These are phyloP conservation scores for Pigoraptor vietnamica DNA, from an alignment of 78 protist genomes.

Conservation along the genomic window DNA sequence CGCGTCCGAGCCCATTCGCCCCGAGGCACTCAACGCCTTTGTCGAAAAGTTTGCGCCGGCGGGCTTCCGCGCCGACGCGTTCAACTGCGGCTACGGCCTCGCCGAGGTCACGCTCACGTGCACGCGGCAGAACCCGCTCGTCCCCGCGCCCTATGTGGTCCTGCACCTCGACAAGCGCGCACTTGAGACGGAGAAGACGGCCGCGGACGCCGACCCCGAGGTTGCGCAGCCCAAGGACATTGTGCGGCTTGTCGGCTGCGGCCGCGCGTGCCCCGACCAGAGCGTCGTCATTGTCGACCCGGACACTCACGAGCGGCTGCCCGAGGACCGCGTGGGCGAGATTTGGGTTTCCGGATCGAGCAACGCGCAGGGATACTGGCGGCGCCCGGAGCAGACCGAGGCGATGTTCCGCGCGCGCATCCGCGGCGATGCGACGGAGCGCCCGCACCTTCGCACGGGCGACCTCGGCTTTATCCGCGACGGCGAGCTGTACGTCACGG, in stretches of 20 bases:
- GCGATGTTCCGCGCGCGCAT: neutral
- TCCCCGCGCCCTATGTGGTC: neutral
- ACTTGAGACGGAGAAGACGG: neutral
- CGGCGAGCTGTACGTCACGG: neutral
- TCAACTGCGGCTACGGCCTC: neutral
- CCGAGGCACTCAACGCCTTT: neutral
- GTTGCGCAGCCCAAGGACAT: neutral
- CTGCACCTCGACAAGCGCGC: neutral
- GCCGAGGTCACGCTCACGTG: neutral
- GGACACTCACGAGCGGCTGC: neutral
- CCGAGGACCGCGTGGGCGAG: neutral
- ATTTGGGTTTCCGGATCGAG: neutral
- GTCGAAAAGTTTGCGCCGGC: neutral
- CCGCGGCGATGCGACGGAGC: neutral
- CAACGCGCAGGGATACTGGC: neutral
- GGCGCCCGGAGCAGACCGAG: neutral
- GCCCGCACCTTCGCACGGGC: neutral
- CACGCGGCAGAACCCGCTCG: neutral
- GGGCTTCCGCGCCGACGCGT: neutral
- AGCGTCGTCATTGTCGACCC: neutral
- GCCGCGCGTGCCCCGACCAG: neutral
- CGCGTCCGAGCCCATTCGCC: neutral
- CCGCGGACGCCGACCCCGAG: neutral
- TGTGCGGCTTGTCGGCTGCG: neutral
- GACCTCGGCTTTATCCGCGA: neutral